Evolutionary conservation across 2,329 filamentous ascomycete species (phyloP), one percentile per base, ranked within the genome.

Genomic region (Blastomyces parvus): DNA sequence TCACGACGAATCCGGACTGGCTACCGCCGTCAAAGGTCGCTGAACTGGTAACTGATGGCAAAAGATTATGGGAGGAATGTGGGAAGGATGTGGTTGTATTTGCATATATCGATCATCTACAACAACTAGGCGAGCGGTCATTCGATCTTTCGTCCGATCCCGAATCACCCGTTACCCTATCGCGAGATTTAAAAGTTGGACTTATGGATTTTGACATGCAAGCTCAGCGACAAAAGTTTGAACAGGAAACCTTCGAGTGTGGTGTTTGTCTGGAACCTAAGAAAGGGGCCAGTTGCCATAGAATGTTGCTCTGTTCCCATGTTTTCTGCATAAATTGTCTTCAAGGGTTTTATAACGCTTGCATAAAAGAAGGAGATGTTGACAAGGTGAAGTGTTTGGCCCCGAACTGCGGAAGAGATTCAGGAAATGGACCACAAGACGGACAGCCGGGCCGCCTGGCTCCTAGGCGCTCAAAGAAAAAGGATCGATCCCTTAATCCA

Each of bases 301-400:
- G 85, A 52, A 87, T 97, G 82, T 77, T 88, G 56, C 86, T 88
- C 64, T 99, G 94, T 74, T 86, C 85, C 0, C 93, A 99, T 73
- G 91, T 97, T 46, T 99, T 97, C 72, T 99, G 94, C 74, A 79
- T 88, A 22, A 76, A 85, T n/a, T 99, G 94, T 71, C 80, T 99
- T 2, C 88, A 90, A 66, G 90, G 93, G 69, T 97, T 93, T 69
- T 97, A 96, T 81, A 90, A 88, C 68, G 87, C 86, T 66, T 91
- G 90, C 67, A 97, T 99, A 69, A 85, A 81, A 0, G 90, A 95
- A 71, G 94, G 94, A 0, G 88, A 95, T 69, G 80, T 99, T 22
- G 81, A 86, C 59, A 84, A 84, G 8, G 87, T 99, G 38, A 88
- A 87, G 66, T 99, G 94, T 71, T 80, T 95, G 38, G 83, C 87